These are phyloP conservation scores for Penicillium olsonii DNA, from an alignment of 2,329 filamentous ascomycete species.

Conservation along the genomic window DNA sequence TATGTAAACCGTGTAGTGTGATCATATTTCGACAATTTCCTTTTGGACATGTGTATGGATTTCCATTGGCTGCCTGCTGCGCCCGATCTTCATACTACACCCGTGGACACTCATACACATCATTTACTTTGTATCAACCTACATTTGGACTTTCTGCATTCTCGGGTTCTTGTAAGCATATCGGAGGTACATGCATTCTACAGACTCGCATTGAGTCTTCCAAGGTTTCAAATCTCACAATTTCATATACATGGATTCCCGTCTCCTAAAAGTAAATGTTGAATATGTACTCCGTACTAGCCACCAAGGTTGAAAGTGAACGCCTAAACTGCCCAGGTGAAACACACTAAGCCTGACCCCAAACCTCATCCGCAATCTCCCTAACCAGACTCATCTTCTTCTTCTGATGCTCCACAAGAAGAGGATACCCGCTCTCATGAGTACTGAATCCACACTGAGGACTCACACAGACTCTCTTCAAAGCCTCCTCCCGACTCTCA, in stretches of 20 bases:
- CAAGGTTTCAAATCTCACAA: too few relatives aligned
- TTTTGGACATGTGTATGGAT: neutral
- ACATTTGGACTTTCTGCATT: neutral
- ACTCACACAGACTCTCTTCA: constrained; percentile 67
- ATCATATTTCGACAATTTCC: neutral
- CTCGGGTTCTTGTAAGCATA: neutral
- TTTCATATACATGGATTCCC: too few relatives aligned
- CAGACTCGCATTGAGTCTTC: too few relatives aligned
- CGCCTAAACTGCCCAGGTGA: constrained; percentile 1
- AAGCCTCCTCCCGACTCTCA: constrained; percentile 65
- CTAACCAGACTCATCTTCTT: constrained; percentile 71
- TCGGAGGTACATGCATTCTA: too few relatives aligned
- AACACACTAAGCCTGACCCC: constrained; percentile 43
- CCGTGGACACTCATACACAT: too few relatives aligned
- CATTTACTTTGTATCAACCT: neutral
- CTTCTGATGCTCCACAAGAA: constrained; percentile 69
- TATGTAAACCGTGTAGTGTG: neutral
- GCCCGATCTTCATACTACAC: neutral
- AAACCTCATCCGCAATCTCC: constrained; percentile 71
- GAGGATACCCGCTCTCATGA: constrained; percentile 70
- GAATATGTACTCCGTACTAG: too few relatives aligned
- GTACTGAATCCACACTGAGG: constrained; percentile 75
- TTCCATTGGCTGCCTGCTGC: neutral
- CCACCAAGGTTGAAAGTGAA: constrained; percentile 16
- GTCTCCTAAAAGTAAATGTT: neutral